A percentile compares a stretch with the other conserved stretches of the same genome.
Conservation (phyloP, 2,329 filamentous ascomycete species). For the Diaporthe longicolla region DNA sequence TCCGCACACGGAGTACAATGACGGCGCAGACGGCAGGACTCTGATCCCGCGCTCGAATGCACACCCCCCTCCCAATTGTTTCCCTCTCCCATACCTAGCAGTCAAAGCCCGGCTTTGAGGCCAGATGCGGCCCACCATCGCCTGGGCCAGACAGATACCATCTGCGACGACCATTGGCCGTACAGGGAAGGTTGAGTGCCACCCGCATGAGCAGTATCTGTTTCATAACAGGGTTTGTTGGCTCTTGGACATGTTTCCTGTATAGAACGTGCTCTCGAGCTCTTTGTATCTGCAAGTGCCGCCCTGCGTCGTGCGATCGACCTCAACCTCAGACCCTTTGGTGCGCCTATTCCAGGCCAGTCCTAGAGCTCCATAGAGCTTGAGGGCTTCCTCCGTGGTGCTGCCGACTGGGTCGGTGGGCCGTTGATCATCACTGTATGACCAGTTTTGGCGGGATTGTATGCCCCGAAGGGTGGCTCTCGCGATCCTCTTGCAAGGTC, state of each 20-base stretch:
- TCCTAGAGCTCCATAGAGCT: not conserved
- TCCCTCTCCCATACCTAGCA: not conserved
- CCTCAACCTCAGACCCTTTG: constrained; percentile 16
- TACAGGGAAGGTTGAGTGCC: not conserved
- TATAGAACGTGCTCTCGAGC: not conserved
- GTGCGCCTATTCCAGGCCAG: not conserved
- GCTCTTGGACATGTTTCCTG: not conserved
- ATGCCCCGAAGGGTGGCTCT: not conserved
- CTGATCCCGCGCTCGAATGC: constrained; percentile 7
- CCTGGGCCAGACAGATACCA: constrained; percentile 5
- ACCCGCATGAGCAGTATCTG: constrained; percentile 29
- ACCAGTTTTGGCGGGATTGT: not conserved
- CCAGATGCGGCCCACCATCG: not conserved
- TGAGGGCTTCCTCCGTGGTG: constrained; percentile 1
- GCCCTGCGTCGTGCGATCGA: constrained; percentile 15
- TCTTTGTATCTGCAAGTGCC: not conserved
- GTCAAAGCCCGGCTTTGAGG: not conserved
- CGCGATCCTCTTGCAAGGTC: constrained; percentile 1
- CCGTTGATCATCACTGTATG: constrained; percentile 21
- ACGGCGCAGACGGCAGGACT: not conserved
- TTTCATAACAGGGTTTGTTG: constrained; percentile 3
- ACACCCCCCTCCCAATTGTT: constrained; percentile 2
- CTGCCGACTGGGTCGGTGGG: not conserved
- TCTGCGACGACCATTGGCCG: constrained; percentile 1
- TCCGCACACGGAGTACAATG: constrained; percentile 35